phyloP scores from a whole-genome alignment of 2,329 filamentous ascomycete genomes.

The Colletotrichum liriopes region DNA sequence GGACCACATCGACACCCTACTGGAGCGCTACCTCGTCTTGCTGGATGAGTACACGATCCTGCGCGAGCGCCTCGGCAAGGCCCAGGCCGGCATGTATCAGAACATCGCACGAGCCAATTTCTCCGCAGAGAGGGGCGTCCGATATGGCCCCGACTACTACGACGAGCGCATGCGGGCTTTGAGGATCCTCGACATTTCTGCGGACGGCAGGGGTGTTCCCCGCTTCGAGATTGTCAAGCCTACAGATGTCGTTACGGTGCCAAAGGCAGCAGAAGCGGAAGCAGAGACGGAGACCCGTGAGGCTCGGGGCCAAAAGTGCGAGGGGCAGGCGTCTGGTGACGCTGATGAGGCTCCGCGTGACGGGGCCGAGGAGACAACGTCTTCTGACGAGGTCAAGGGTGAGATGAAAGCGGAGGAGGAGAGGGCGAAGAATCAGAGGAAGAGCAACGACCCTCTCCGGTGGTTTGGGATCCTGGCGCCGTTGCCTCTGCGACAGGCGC shows the following conservation, averaged over 20 bases:
- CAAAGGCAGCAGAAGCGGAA: background rate
- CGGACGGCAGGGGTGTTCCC: constrained; percentile 39
- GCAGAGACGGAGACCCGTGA: constrained; percentile 1
- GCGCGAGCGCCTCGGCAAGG: constrained; percentile 66
- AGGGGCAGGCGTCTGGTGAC: constrained; percentile 8
- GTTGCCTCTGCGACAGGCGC: constrained; percentile 69
- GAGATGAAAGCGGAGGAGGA: constrained; percentile 31
- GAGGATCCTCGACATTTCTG: constrained; percentile 57
- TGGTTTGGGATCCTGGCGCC: constrained; percentile 73
- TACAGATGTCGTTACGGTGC: constrained; percentile 31
- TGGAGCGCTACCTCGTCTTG: constrained; percentile 76
- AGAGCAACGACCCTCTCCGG: constrained; percentile 67
- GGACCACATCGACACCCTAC: constrained; percentile 71
- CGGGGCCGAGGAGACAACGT: constrained; percentile 8
- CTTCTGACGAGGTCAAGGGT: constrained; percentile 29
- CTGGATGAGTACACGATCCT: constrained; percentile 78
- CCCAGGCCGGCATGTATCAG: constrained; percentile 71
- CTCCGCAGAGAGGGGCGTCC: constrained; percentile 72
- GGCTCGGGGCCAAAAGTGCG: constrained; percentile 31
- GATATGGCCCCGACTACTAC: constrained; percentile 80
- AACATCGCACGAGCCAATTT: constrained; percentile 84
- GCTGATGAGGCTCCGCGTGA: constrained; percentile 14
- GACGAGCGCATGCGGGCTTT: constrained; percentile 80
- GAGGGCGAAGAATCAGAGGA: constrained; percentile 31
- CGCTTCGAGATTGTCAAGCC: constrained; percentile 46